Conservation (phyloP, 768 basidiomycete genomes). For the Tylopilus subfusipes region DNA sequence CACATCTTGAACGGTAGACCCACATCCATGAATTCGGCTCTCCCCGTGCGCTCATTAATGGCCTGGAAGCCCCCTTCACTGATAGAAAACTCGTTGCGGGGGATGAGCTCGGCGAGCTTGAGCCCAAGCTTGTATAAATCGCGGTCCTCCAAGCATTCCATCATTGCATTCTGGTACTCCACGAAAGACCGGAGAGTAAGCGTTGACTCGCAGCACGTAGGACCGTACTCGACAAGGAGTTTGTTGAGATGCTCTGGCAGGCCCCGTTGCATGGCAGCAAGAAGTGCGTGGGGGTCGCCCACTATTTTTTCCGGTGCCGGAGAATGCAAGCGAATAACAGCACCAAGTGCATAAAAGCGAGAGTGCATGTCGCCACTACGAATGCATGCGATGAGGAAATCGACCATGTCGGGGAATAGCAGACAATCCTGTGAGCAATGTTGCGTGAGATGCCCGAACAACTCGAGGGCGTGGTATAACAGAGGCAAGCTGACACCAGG, state of each 20-base stretch:
- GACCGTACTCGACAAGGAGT: conserved; percentile 46
- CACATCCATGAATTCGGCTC: conserved; percentile 36
- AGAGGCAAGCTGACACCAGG: conserved; percentile 40
- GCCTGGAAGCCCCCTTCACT: conserved; percentile 49
- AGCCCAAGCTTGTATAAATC: conserved; percentile 51
- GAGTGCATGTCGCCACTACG: conserved; percentile 52
- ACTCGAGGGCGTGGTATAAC: conserved; percentile 47
- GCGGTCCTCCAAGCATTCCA: conserved; percentile 41
- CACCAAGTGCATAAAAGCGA: conserved; percentile 51
- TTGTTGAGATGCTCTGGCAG: conserved; percentile 46
- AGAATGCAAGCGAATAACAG: conserved; percentile 46
- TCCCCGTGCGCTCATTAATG: conserved; percentile 42
- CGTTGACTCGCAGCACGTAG: conserved; percentile 43
- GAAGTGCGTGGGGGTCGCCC: conserved; percentile 46
- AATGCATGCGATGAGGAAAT: conserved; percentile 51
- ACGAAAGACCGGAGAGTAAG: conserved; percentile 38
- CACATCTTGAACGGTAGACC: conserved; percentile 59
- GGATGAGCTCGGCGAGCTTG: conserved; percentile 46
- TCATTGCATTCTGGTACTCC: conserved; percentile 54
- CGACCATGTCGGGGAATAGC: conserved; percentile 39
- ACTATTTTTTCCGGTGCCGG: conserved; percentile 40
- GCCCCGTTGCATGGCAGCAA: conserved; percentile 40
- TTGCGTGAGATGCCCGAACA: conserved; percentile 41
- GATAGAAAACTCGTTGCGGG: conserved; percentile 56
- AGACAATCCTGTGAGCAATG: conserved; percentile 44